Percentiles rank a stretch among this genome's conserved stretches.
Conservation (phyloP, 2,329 filamentous ascomycete species). For the Sclerotinia nivalis region DNA sequence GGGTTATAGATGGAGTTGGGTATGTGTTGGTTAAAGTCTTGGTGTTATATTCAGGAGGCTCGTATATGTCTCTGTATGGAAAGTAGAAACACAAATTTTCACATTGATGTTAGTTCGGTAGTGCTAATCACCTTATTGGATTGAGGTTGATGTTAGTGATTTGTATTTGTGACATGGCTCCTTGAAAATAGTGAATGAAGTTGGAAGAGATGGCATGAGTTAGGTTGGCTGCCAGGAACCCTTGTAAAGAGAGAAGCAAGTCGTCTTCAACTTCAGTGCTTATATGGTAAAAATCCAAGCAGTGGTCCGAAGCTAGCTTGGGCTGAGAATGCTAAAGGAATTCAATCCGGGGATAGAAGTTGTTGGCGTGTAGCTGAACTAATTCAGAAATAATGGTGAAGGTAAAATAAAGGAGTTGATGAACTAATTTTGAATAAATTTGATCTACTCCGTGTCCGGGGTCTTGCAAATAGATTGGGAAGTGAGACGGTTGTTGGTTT, state of each 20-base stretch:
- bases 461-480: background rate
- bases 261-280: constrained; percentile 11
- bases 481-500: background rate
- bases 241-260: background rate
- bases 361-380: background rate
- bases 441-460: background rate
- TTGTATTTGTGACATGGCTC: background rate
- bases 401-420: background rate
- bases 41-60: background rate
- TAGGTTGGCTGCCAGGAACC: background rate
- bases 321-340: constrained; percentile 5
- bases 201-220: background rate
- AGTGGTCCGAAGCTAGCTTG: background rate
- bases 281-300: background rate
- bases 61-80: constrained; percentile 13
- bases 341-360: constrained; percentile 1
- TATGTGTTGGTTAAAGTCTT: background rate
- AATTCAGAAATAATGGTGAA: background rate
- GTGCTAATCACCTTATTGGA: background rate
- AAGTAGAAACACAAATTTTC: constrained; percentile 1
- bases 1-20: background rate
- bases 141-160: background rate
- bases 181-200: background rate
- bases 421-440: background rate
- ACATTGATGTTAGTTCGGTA: background rate